Percentiles rank a stretch among this genome's conserved stretches.
Conservation (phyloP, 108 stramenopile species). For the Nitzschia palea region DNA sequence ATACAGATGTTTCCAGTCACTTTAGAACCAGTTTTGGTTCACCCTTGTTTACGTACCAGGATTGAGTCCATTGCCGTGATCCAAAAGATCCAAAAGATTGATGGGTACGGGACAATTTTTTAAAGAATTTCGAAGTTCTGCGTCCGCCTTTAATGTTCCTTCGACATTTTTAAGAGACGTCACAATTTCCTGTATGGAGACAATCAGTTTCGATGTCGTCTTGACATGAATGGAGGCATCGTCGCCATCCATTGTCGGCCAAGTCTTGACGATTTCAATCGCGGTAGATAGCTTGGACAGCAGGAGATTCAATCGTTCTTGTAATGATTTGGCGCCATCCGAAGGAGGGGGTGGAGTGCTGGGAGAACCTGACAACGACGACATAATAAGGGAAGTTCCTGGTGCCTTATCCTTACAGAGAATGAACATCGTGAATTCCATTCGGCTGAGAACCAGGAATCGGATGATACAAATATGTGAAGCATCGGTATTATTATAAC, state of each 20-base stretch:
- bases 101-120: constrained; percentile 70
- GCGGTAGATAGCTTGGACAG: constrained; percentile 51
- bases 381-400: background rate
- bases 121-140: constrained; percentile 45
- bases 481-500: too few species aligned
- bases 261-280: constrained; percentile 66
- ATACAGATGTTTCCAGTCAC: background rate
- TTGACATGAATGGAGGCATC: constrained; percentile 65
- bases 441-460: too few species aligned
- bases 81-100: constrained; percentile 81
- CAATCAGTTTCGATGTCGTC: constrained; percentile 67
- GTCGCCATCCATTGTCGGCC: constrained; percentile 65
- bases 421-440: too few species aligned
- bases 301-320: constrained; percentile 67
- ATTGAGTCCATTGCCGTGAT: constrained; percentile 67
- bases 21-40: background rate
- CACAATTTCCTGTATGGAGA: constrained; percentile 47
- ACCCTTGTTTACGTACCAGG: constrained; percentile 35
- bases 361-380: background rate
- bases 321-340: constrained; percentile 36
- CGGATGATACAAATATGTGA: too few species aligned
- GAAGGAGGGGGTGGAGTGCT: background rate
- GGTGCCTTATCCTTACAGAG: too few species aligned
- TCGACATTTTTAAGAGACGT: constrained; percentile 54
- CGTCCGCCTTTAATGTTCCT: constrained; percentile 54